phyloP scores from a whole-genome alignment of 495 filamentous ascomycete genomes.

The Penicillium atrosanguineum region DNA sequence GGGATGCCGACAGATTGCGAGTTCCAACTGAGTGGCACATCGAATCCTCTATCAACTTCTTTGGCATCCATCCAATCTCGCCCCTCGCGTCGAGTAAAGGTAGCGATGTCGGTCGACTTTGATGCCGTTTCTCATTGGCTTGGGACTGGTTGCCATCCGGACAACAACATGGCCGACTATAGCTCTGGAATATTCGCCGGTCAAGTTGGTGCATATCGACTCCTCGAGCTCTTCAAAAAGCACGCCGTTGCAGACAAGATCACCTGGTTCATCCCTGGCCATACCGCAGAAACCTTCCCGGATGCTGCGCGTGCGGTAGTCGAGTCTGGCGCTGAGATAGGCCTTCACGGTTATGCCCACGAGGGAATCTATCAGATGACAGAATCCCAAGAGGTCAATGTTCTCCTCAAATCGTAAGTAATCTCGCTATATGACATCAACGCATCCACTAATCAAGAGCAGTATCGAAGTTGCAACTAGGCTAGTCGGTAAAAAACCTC shows the following conservation, averaged over 20 bases:
- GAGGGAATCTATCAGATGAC: conserved; percentile 57
- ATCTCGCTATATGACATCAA: no score
- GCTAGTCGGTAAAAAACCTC: conserved; percentile 50
- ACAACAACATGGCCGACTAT: no score
- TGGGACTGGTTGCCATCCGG: no score
- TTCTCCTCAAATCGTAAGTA: conserved; percentile 52
- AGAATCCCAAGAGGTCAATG: conserved; percentile 53
- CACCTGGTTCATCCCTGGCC: conserved; percentile 1
- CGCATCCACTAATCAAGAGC: no score
- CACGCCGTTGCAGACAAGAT: background rate
- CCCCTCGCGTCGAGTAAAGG: background rate
- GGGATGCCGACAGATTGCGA: conserved; percentile 32
- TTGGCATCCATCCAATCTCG: background rate
- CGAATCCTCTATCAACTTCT: no score
- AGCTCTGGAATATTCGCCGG: background rate
- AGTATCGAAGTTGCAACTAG: conserved; percentile 48
- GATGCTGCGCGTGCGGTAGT: conserved; percentile 41
- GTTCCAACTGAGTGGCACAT: background rate
- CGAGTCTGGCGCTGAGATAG: conserved; percentile 55
- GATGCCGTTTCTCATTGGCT: no score
- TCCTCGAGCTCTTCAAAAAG: background rate
- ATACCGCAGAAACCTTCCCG: background rate
- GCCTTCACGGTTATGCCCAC: conserved; percentile 60
- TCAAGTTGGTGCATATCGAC: background rate
- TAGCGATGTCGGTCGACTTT: background rate